Conservation (phyloP, 2,329 filamentous ascomycete genomes). For the Aspergillus pseudonomiae region DNA sequence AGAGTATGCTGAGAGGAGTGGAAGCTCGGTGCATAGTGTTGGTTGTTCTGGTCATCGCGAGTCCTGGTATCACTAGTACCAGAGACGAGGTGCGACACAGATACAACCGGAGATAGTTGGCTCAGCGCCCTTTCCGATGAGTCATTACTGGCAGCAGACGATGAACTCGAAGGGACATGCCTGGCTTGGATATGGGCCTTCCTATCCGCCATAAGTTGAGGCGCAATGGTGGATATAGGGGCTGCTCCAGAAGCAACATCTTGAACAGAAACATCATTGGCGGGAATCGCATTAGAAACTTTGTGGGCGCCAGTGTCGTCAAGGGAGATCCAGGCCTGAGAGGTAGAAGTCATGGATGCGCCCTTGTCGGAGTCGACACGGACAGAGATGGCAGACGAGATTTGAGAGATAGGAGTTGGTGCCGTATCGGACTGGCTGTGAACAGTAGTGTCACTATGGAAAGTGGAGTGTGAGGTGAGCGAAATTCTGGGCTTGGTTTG, state of each 20-base stretch:
- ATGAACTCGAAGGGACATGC: neutral
- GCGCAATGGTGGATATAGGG: neutral
- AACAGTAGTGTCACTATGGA: neutral
- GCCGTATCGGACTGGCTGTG: neutral
- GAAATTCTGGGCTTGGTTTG: neutral
- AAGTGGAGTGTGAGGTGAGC: neutral
- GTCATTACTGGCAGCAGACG: neutral
- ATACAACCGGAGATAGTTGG: neutral
- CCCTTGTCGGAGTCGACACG: neutral
- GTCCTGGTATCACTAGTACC: neutral
- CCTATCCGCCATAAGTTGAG: neutral
- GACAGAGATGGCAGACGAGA: neutral
- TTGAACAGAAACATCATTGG: neutral
- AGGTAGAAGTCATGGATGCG: neutral
- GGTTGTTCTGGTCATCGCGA: neutral
- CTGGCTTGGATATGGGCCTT: neutral
- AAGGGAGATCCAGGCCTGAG: neutral
- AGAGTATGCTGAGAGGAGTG: neutral
- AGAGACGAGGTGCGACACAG: neutral
- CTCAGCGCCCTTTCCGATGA: neutral
- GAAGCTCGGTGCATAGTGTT: neutral
- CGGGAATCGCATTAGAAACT: no score
- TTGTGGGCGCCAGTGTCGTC: neutral
- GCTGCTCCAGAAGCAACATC: neutral
- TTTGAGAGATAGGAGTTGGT: neutral